phyloP scores from a whole-genome alignment of 768 basidiomycete species.

The Coprinopsis marcescibilis region DNA sequence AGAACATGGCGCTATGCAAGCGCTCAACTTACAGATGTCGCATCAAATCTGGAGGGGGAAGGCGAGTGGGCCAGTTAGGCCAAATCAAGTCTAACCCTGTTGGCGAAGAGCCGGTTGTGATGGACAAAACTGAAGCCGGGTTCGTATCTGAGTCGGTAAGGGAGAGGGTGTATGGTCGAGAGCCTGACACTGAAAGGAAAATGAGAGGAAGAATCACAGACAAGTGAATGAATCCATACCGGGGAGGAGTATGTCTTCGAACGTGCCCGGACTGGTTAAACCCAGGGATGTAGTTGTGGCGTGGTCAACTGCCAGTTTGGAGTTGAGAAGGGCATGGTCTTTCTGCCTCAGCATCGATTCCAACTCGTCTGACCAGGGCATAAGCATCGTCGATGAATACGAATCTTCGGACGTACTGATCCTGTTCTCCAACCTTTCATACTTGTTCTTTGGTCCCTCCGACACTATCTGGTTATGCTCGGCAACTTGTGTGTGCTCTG shows the following conservation, averaged over 20 bases:
- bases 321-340: conserved; percentile 24
- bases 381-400: background rate
- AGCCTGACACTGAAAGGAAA: no score
- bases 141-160: conserved; percentile 1
- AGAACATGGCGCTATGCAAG: background rate
- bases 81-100: conserved; percentile 36
- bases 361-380: conserved; percentile 54
- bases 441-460: conserved; percentile 54
- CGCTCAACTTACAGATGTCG: conserved; percentile 55
- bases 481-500: conserved; percentile 28
- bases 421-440: conserved; percentile 60
- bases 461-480: conserved; percentile 28
- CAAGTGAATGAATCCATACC: conserved; percentile 4
- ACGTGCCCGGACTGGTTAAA: background rate
- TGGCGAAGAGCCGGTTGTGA: background rate
- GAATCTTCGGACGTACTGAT: conserved; percentile 46
- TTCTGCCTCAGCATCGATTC: conserved; percentile 62
- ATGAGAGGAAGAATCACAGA: no score
- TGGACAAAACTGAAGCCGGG: background rate
- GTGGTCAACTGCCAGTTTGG: background rate
- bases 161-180: background rate
- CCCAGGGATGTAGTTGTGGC: no score
- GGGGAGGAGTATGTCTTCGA: background rate
- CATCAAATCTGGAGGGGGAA: conserved; percentile 59
- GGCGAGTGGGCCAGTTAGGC: conserved; percentile 55